Percentiles rank a stretch among this genome's conserved stretches.
Evolutionary conservation across 345 rosid species (phyloP).

Genomic region (Ailanthus altissimus): DNA sequence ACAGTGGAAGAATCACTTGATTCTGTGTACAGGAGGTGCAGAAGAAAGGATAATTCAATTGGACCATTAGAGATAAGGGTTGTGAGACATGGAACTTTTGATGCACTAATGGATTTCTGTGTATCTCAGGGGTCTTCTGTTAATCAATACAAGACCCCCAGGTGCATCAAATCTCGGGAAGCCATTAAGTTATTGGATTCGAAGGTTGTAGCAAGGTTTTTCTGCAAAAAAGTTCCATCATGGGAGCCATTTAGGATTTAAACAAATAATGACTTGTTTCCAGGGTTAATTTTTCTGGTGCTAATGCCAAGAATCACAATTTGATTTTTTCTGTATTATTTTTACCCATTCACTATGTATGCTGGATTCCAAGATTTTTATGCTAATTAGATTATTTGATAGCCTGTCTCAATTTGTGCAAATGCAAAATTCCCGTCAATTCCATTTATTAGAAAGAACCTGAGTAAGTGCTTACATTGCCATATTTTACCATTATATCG

Average conservation of each 20-base stretch:
- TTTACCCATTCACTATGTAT: background rate
- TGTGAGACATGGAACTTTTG: slow-evolving; percentile 71
- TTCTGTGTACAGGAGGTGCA: slow-evolving; percentile 79
- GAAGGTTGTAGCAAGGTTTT: slow-evolving; percentile 63
- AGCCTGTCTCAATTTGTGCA: slow-evolving; percentile 7
- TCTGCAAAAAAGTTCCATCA: slow-evolving; percentile 59
- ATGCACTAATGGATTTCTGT: slow-evolving; percentile 83
- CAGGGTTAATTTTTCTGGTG: slow-evolving; percentile 10
- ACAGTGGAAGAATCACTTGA: slow-evolving; percentile 80
- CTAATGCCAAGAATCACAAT: slow-evolving; percentile 11
- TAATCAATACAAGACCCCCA: slow-evolving; percentile 93
- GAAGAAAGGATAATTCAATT: slow-evolving; percentile 76
- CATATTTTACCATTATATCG: background rate
- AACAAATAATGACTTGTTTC: slow-evolving; percentile 4
- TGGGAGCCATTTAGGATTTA: slow-evolving; percentile 67
- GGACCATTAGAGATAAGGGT: slow-evolving; percentile 88
- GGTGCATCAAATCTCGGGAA: slow-evolving; percentile 73
- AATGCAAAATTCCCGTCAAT: background rate
- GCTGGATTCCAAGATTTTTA: slow-evolving; percentile 14
- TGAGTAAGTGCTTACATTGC: background rate
- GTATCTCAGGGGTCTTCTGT: slow-evolving; percentile 86
- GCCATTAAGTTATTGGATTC: slow-evolving; percentile 69
- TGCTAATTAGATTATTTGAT: slow-evolving; percentile 16
- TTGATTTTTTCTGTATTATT: slow-evolving; percentile 17
- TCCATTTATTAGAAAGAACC: background rate